Base-by-base conservation (phyloP, 257 asterid genomes). In the Misopates orontium region DNA sequence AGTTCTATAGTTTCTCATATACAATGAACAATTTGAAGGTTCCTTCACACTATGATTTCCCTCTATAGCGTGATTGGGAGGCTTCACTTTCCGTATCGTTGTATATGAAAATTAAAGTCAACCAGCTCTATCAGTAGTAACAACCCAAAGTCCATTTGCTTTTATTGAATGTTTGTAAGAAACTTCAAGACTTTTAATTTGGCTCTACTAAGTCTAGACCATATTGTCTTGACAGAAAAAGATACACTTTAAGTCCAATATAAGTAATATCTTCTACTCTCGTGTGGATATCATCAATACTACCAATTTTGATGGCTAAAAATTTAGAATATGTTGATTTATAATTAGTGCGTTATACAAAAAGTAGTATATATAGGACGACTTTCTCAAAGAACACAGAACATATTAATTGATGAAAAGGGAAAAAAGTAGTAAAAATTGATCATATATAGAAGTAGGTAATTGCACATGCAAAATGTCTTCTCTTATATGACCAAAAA, bases 401-500 rank as follows among this genome's bases (percentile, higher is more conserved):
- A 28, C 36, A 28, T 28, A 28, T 9, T 36, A 36, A 36, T 36
- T 36, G 11, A 36, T 3, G 36, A 41, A 20, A 61, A 4, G 42
- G 8, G 22, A 20, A 16, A 44, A 22, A 41, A 15, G 54, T 5
- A 41, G 39, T 17, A 40, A 41, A 19, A 36, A n/a, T n/a, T n/a
- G n/a, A n/a, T n/a, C n/a, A n/a, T n/a, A n/a, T n/a, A 42, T 42
- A n/a, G 66, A 36, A 3, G 10, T 9, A 39, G 78, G 75, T 60
- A 64, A 73, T 28, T 63, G 80, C 87, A 82, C 82, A 78, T 83
- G 85, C 61, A 66, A 14, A 1, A 9, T 36, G 11, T 36, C 10
- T 21, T 50, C 70, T 44, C 49, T 42, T 68, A 17, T 36, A 69
- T 74, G 82, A 75, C 70, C 86, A 80, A 69, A 39, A 36, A 36